Conservation (phyloP, 2,329 filamentous ascomycete species). For the Aspergillus tubingensis region DNA sequence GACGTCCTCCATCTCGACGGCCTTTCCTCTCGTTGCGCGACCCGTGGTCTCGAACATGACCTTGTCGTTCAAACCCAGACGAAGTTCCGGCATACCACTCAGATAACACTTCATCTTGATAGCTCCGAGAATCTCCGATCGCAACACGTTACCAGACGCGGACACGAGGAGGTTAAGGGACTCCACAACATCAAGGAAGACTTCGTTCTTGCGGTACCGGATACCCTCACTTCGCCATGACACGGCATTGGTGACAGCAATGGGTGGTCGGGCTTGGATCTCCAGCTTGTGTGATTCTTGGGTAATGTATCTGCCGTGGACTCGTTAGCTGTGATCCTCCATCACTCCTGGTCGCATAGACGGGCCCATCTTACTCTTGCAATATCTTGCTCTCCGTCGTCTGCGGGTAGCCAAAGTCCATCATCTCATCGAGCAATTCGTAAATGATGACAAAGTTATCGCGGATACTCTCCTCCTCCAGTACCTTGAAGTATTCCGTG, state of each 20-base stretch:
- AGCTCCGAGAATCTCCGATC: constrained; percentile 93
- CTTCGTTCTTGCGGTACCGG: constrained; percentile 97
- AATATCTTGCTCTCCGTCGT: constrained; percentile 98
- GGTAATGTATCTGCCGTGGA: constrained; percentile 73
- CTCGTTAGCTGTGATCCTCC: not conserved
- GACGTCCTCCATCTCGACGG: constrained; percentile 99
- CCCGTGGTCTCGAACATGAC: constrained; percentile 99
- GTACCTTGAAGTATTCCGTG: constrained; percentile 98
- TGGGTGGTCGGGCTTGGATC: constrained; percentile 91
- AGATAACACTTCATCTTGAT: constrained; percentile 99
- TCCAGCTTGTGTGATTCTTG: constrained; percentile 99
- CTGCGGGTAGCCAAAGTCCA: constrained; percentile 99
- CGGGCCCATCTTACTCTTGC: constrained; percentile 64
- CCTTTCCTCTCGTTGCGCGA: constrained; percentile 88
- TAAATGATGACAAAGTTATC: constrained; percentile 99
- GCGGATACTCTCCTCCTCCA: constrained; percentile 97
- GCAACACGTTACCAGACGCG: constrained; percentile 88
- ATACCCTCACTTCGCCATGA: constrained; percentile 98
- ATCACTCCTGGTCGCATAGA: constrained; percentile 1
- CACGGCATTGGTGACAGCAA: constrained; percentile 96
- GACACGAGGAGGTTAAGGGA: constrained; percentile 94
- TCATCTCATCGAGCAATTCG: constrained; percentile 98
- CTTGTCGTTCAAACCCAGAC: constrained; percentile 95
- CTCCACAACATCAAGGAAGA: constrained; percentile 96
- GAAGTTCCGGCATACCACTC: constrained; percentile 95